Conservation (phyloP, 805 yeast genomes). For the Phaffomyces thermotolerans region DNA sequence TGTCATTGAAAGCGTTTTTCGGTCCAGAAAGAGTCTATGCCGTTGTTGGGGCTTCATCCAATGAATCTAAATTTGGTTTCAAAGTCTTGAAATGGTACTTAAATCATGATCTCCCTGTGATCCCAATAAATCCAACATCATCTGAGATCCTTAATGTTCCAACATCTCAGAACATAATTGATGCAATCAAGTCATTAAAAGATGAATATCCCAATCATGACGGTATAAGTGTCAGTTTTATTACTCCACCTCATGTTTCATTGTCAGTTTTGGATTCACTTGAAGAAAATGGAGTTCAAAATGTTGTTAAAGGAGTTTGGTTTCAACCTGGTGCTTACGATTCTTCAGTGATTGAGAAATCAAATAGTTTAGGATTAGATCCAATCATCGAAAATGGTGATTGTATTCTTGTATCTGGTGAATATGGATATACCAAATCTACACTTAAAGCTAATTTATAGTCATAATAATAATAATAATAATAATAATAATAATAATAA, state of each 20-base stretch:
- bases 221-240: slow-evolving; percentile 54
- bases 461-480: too few species aligned
- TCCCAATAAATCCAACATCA: slow-evolving; percentile 59
- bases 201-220: slow-evolving; percentile 25
- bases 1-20: slow-evolving; percentile 39
- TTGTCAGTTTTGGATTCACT: slow-evolving; percentile 36
- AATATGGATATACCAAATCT: slow-evolving; percentile 14
- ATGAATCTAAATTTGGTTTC: slow-evolving; percentile 59
- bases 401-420: slow-evolving; percentile 71
- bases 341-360: slow-evolving; percentile 37
- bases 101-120: slow-evolving; percentile 46
- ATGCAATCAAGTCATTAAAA: slow-evolving; percentile 20
- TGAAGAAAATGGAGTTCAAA: slow-evolving; percentile 16
- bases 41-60: slow-evolving; percentile 67
- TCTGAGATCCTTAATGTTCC: slow-evolving; percentile 38
- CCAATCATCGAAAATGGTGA: slow-evolving; percentile 43
- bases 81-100: slow-evolving; percentile 66
- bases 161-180: slow-evolving; percentile 29
- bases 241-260: slow-evolving; percentile 68
- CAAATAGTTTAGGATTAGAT: slow-evolving; percentile 27
- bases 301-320: slow-evolving; percentile 56
- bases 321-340: slow-evolving; percentile 80
- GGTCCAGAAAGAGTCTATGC: slow-evolving; percentile 46
- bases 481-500: too few species aligned
- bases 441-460: neutral